Evolutionary conservation across 2,329 filamentous ascomycete species (phyloP).

Genomic region (Sclerotinia subarctica): DNA sequence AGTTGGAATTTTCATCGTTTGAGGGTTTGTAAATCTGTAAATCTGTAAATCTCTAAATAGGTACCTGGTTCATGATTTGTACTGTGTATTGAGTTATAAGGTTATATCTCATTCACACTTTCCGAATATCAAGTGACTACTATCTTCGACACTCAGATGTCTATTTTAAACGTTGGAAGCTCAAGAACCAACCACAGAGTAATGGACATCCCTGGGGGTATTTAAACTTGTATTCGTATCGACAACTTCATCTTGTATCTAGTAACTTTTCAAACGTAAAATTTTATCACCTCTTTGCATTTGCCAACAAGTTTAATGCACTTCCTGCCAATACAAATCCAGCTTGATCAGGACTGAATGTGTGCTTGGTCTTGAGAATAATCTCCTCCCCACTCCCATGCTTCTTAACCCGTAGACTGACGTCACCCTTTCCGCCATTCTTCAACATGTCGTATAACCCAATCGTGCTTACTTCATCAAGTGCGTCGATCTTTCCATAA

Average conservation of each 20-base stretch:
- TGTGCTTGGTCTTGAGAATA: conserved; percentile 76
- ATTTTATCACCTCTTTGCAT: conserved; percentile 41
- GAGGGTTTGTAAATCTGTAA: no score
- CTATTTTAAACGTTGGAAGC: not conserved
- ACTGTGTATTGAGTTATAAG: no score
- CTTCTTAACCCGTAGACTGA: conserved; percentile 65
- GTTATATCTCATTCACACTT: no score
- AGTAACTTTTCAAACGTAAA: not conserved
- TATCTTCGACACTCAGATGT: no score
- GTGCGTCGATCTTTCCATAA: conserved; percentile 78
- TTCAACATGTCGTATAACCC: conserved; percentile 80
- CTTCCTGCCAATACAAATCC: conserved; percentile 90
- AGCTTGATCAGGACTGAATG: conserved; percentile 84
- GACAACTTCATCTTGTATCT: no score
- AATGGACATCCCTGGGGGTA: no score
- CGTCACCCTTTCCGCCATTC: conserved; percentile 73
- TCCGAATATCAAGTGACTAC: no score
- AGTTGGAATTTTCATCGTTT: no score
- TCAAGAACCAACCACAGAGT: not conserved
- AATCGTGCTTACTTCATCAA: conserved; percentile 78
- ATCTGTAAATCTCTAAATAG: no score
- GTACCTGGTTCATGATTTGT: no score
- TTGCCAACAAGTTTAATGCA: conserved; percentile 84
- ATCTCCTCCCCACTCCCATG: conserved; percentile 59
- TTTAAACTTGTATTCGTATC: not conserved